Evolutionary conservation across 371 early-diverging fungal species (phyloP).

Genomic region (Actinomortierella wolfii): DNA sequence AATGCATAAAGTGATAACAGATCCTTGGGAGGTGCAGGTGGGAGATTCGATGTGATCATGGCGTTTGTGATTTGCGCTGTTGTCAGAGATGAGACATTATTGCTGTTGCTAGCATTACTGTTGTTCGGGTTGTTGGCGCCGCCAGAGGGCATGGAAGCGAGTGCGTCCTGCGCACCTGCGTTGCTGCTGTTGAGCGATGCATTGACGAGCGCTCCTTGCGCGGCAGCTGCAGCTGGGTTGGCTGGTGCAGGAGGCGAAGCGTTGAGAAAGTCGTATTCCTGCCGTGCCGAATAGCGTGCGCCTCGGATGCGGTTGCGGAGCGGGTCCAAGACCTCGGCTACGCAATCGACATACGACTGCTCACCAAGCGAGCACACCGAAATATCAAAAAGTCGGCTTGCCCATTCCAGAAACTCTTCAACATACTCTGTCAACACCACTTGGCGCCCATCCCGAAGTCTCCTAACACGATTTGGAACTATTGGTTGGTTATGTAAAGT

Average conservation of each 20-base stretch:
- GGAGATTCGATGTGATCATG: slow-evolving; percentile 41
- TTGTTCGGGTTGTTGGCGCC: not conserved
- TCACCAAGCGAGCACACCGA: slow-evolving; percentile 83
- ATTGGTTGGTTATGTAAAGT: not conserved
- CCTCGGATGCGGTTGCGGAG: slow-evolving; percentile 64
- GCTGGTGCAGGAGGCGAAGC: slow-evolving; percentile 13
- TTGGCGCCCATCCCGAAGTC: slow-evolving; percentile 65
- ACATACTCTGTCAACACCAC: slow-evolving; percentile 74
- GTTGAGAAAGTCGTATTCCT: slow-evolving; percentile 69
- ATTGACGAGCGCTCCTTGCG: slow-evolving; percentile 1
- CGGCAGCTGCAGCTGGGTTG: not conserved
- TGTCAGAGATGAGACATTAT: not conserved
- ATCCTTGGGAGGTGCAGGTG: slow-evolving; percentile 74
- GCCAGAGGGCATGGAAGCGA: not conserved
- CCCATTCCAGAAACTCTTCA: slow-evolving; percentile 81
- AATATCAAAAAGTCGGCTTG: slow-evolving; percentile 69
- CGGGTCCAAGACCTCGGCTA: slow-evolving; percentile 72
- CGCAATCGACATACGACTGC: slow-evolving; percentile 77
- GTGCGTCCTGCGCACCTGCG: not conserved
- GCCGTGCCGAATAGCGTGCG: slow-evolving; percentile 72
- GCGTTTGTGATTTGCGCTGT: slow-evolving; percentile 21
- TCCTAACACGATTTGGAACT: slow-evolving; percentile 68
- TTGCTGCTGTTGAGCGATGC: not conserved
- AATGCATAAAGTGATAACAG: slow-evolving; percentile 69
- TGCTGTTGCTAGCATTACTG: not conserved